Conservation (phyloP, 2,329 filamentous ascomycete species). For the Akanthomyces lecanii region DNA sequence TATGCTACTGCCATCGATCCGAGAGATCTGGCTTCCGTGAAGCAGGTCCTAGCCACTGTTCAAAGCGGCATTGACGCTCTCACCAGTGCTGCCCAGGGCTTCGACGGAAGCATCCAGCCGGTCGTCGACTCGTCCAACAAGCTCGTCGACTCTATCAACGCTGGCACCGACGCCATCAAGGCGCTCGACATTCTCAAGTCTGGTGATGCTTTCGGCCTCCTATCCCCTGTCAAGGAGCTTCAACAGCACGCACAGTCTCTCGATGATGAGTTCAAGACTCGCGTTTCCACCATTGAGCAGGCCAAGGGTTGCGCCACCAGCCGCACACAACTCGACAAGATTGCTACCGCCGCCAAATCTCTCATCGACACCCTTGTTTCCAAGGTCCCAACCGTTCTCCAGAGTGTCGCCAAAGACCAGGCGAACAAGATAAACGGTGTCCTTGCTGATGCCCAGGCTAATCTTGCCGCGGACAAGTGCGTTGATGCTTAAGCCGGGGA, state of each 20-base stretch:
- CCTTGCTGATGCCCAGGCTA: constrained; percentile 20
- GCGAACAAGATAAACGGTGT: constrained; percentile 21
- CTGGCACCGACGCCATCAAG: constrained; percentile 16
- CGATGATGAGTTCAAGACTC: too few relatives aligned
- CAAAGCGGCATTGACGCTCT: background rate
- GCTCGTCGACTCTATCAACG: background rate
- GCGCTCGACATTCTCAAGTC: too few relatives aligned
- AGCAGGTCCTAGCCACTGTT: constrained; percentile 19
- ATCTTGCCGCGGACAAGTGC: constrained; percentile 24
- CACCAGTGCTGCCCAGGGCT: background rate
- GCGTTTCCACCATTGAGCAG: too few relatives aligned
- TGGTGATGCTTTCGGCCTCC: constrained; percentile 15
- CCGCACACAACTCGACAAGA: too few relatives aligned
- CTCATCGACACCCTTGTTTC: constrained; percentile 25
- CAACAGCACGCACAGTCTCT: constrained; percentile 4
- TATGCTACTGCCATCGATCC: background rate
- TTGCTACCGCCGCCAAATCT: constrained; percentile 20
- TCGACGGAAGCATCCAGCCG: background rate
- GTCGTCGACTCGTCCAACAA: constrained; percentile 2
- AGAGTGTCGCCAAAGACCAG: constrained; percentile 23
- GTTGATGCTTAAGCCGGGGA: constrained; percentile 15
- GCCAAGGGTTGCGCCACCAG: too few relatives aligned
- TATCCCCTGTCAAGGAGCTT: constrained; percentile 20
- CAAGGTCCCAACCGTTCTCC: constrained; percentile 24
- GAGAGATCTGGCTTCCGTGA: constrained; percentile 11